A percentile compares a stretch with the other conserved stretches of the same genome.
phyloP scores from a whole-genome alignment of 2,329 filamentous ascomycete species.

The Ceratocystis cubensis region DNA sequence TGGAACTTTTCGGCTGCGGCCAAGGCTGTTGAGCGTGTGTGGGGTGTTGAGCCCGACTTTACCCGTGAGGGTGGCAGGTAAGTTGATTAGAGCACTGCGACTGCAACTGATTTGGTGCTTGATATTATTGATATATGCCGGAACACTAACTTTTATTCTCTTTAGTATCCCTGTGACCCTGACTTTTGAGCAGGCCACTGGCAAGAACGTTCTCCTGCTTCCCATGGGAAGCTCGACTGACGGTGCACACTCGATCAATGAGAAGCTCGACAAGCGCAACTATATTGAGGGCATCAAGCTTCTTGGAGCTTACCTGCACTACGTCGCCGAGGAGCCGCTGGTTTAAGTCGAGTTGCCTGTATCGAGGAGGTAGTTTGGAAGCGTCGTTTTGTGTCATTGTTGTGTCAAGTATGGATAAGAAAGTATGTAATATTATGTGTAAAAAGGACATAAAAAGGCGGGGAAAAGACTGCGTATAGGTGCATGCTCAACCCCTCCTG shows the following conservation, averaged over 20 bases:
- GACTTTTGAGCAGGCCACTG: constrained; percentile 93
- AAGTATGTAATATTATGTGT: background rate
- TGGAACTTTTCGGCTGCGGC: constrained; percentile 95
- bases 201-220: constrained; percentile 90
- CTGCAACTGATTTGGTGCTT: background rate
- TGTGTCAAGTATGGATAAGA: background rate
- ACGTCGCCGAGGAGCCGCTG: constrained; percentile 78
- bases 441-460: background rate
- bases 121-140: background rate
- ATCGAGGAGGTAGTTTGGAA: background rate
- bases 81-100: constrained; percentile 25
- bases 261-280: constrained; percentile 93
- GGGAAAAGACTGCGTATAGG: background rate
- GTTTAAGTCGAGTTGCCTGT: constrained; percentile 23
- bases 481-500: background rate
- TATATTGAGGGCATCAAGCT: constrained; percentile 98
- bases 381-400: background rate
- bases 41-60: constrained; percentile 84
- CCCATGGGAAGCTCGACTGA: constrained; percentile 98
- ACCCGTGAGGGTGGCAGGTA: constrained; percentile 88
- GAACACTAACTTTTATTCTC: background rate
- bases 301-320: constrained; percentile 87
- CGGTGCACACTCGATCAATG: constrained; percentile 93
- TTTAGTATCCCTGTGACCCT: constrained; percentile 84
- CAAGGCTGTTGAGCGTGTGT: constrained; percentile 94